These are phyloP conservation scores for Tritrichomonas musculus DNA, from an alignment of 208 protist genomes.

Conservation along the genomic window DNA sequence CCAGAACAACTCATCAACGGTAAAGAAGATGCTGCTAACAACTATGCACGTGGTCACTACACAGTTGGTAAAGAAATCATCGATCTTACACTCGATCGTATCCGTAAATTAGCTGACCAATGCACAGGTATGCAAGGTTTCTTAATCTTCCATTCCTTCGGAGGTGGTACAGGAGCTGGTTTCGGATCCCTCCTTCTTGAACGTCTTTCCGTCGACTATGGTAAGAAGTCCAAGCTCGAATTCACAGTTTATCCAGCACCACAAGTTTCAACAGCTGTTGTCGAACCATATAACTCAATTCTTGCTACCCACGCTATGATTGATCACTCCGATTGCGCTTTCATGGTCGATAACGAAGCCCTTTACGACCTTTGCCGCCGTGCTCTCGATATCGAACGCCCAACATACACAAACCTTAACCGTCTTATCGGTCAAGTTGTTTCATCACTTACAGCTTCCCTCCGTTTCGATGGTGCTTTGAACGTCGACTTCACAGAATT, in stretches of 20 bases:
- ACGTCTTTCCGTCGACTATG: constrained; percentile 92
- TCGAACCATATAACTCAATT: constrained; percentile 67
- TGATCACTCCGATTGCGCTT: constrained; percentile 53
- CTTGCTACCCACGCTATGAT: too few species aligned
- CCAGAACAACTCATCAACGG: constrained; percentile 61
- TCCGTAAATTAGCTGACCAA: constrained; percentile 89
- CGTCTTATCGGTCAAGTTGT: constrained; percentile 82
- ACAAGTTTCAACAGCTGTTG: constrained; percentile 57
- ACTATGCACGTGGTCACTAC: constrained; percentile 65
- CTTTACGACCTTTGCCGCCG: constrained; percentile 43
- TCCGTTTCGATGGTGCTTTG: constrained; percentile 83
- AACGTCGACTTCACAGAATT: constrained; percentile 92
- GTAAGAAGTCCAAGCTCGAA: constrained; percentile 91
- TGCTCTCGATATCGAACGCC: constrained; percentile 34
- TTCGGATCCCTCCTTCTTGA: too few species aligned
- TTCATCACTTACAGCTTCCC: constrained; percentile 79
- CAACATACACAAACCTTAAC: constrained; percentile 88
- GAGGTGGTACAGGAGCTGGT: constrained; percentile 95
- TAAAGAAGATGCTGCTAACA: constrained; percentile 65
- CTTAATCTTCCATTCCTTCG: constrained; percentile 91
- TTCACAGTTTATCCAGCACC: constrained; percentile 63
- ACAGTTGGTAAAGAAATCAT: constrained; percentile 63
- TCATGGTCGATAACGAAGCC: constrained; percentile 51
- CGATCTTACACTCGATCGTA: constrained; percentile 61
- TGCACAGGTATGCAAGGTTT: constrained; percentile 96